These are phyloP conservation scores for Tardiomyces blankii DNA, from an alignment of 1,139 yeast species.

Conservation along the genomic window DNA sequence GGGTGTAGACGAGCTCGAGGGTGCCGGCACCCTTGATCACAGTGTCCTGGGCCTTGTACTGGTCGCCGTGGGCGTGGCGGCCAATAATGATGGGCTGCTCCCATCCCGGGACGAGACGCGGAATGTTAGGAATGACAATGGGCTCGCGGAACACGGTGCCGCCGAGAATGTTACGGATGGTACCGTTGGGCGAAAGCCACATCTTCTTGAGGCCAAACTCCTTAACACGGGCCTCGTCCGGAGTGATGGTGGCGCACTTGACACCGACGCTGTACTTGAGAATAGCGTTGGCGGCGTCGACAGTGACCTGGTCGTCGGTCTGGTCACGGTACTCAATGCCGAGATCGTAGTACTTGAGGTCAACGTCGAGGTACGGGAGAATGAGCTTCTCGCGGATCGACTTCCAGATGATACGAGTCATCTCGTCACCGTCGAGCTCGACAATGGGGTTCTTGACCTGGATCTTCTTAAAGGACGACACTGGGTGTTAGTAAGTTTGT, in stretches of 20 bases:
- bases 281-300: constrained; percentile 86
- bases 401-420: constrained; percentile 87
- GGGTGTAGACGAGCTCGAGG: constrained; percentile 68
- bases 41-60: constrained; percentile 84
- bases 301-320: constrained; percentile 79
- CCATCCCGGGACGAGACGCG: constrained; percentile 88
- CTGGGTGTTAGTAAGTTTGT: neutral
- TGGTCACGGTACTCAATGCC: constrained; percentile 77
- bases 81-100: constrained; percentile 92
- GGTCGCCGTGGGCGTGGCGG: constrained; percentile 96
- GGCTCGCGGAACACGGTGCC: constrained; percentile 98
- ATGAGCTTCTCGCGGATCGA: constrained; percentile 65
- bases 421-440: constrained; percentile 95
- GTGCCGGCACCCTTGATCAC: constrained; percentile 73
- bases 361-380: constrained; percentile 75
- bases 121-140: constrained; percentile 80
- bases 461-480: constrained; percentile 38
- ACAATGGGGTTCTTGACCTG: constrained; percentile 82
- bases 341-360: constrained; percentile 84
- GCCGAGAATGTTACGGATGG: constrained; percentile 86
- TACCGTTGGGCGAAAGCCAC: constrained; percentile 98
- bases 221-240: constrained; percentile 89
- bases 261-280: constrained; percentile 84
- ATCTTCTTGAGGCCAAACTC: constrained; percentile 84
- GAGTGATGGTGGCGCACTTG: constrained; percentile 98